Percentiles rank a stretch among this genome's conserved stretches.
Evolutionary conservation across 1,284 basidiomycete genomes (phyloP).

Genomic region (Erythrobasidium hasegawianum): DNA sequence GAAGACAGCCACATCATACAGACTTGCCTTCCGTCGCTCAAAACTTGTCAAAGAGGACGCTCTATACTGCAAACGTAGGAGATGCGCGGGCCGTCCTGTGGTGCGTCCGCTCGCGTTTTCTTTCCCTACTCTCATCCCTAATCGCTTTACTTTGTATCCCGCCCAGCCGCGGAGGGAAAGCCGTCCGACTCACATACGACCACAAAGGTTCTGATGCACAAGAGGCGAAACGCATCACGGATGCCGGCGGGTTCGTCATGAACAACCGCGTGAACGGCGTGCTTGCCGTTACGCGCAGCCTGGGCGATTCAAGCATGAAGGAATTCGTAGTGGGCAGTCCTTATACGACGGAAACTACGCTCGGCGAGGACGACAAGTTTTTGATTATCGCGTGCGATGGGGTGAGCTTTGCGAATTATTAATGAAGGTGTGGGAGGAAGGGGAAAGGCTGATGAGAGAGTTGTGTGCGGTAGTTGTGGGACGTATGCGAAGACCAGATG

Average conservation of each 20-base stretch:
- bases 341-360: constrained; percentile 92
- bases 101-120: constrained; percentile 39
- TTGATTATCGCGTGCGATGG: constrained; percentile 96
- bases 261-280: constrained; percentile 87
- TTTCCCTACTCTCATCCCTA: neutral
- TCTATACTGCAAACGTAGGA: constrained; percentile 96
- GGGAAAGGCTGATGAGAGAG: neutral
- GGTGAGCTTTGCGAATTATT: constrained; percentile 56
- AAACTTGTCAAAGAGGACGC: constrained; percentile 60
- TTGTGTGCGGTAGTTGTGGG: constrained; percentile 74
- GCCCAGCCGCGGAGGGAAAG: constrained; percentile 72
- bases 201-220: constrained; percentile 97
- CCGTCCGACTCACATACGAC: constrained; percentile 92
- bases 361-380: constrained; percentile 88
- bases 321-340: constrained; percentile 98
- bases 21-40: neutral
- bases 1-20: neutral
- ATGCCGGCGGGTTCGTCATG: constrained; percentile 98
- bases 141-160: constrained; percentile 15
- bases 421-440: neutral
- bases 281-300: constrained; percentile 88
- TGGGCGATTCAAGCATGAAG: constrained; percentile 98
- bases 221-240: constrained; percentile 94
- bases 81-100: constrained; percentile 86
- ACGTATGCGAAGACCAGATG: constrained; percentile 85